Conservation (phyloP, 768 basidiomycete genomes). For the Rickenella mellea region DNA sequence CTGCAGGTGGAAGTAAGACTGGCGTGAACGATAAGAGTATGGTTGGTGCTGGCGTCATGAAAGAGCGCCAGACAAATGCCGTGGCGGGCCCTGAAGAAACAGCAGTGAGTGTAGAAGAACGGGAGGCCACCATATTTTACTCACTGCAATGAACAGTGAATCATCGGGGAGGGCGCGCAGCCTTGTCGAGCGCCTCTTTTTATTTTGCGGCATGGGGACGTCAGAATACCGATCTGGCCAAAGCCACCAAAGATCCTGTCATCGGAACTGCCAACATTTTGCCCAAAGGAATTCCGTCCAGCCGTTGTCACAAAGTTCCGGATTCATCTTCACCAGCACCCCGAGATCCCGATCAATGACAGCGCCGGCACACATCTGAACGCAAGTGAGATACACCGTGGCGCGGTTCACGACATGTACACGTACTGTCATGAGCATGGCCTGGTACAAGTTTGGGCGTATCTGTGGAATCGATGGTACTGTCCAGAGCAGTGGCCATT, state of each 20-base stretch:
- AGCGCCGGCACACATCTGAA: too few species aligned
- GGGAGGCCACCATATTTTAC: too few species aligned
- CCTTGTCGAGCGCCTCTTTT: slow-evolving; percentile 11
- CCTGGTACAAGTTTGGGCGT: slow-evolving; percentile 19
- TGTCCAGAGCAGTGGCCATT: slow-evolving; percentile 16
- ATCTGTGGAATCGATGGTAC: slow-evolving; percentile 23
- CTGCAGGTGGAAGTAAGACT: slow-evolving; percentile 4
- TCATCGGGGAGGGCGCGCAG: too few species aligned
- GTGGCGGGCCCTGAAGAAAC: too few species aligned
- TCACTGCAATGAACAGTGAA: too few species aligned
- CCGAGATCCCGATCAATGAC: slow-evolving; percentile 11
- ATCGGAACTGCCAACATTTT: slow-evolving; percentile 8
- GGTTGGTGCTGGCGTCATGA: too few species aligned
- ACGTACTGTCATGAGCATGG: slow-evolving; percentile 13
- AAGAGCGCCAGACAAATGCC: too few species aligned
- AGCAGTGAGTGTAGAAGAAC: too few species aligned
- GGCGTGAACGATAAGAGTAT: too few species aligned
- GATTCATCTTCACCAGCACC: slow-evolving; percentile 13
- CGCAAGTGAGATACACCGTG: too few species aligned
- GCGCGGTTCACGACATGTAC: slow-evolving; percentile 14
- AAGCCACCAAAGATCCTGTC: slow-evolving; percentile 7
- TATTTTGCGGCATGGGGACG: slow-evolving; percentile 5
- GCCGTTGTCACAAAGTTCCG: slow-evolving; percentile 10
- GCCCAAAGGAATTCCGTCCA: slow-evolving; percentile 7
- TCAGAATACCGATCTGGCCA: slow-evolving; percentile 9